A percentile compares a stretch with the other conserved stretches of the same genome.
Conservation (phyloP, 2,329 filamentous ascomycete species). For the Delphinella strobiligena region DNA sequence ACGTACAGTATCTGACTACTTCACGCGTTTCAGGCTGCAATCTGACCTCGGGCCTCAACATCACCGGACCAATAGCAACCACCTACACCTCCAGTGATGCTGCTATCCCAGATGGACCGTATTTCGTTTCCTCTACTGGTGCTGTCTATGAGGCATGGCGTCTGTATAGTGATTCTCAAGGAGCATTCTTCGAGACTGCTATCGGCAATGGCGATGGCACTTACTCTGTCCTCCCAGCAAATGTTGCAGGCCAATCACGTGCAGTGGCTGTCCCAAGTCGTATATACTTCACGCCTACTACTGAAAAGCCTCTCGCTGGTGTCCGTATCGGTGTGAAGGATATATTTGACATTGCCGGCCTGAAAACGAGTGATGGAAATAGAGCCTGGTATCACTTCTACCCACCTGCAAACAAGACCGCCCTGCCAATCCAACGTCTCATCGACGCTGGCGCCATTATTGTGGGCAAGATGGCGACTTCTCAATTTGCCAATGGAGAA, state of each 20-base stretch:
- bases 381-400: constrained; percentile 46
- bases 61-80: constrained; percentile 6
- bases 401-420: constrained; percentile 32
- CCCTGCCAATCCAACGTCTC: constrained; percentile 41
- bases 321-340: constrained; percentile 53
- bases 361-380: constrained; percentile 46
- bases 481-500: constrained; percentile 34
- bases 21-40: constrained; percentile 1
- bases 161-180: constrained; percentile 37
- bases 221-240: constrained; percentile 33
- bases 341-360: constrained; percentile 46
- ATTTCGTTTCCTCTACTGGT: constrained; percentile 36
- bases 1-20: constrained; percentile 9
- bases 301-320: constrained; percentile 46
- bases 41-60: constrained; percentile 3
- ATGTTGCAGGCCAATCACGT: constrained; percentile 29
- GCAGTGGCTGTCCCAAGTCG: constrained; percentile 46
- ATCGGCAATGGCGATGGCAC: constrained; percentile 26
- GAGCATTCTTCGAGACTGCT: constrained; percentile 37
- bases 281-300: constrained; percentile 43
- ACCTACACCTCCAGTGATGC: constrained; percentile 11
- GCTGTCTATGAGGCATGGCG: constrained; percentile 37
- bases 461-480: constrained; percentile 35
- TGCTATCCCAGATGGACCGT: constrained; percentile 34
- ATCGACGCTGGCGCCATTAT: constrained; percentile 47